Evolutionary conservation across 2,329 filamentous ascomycete species (phyloP).

Genomic region (Lecanicillium sp.): DNA sequence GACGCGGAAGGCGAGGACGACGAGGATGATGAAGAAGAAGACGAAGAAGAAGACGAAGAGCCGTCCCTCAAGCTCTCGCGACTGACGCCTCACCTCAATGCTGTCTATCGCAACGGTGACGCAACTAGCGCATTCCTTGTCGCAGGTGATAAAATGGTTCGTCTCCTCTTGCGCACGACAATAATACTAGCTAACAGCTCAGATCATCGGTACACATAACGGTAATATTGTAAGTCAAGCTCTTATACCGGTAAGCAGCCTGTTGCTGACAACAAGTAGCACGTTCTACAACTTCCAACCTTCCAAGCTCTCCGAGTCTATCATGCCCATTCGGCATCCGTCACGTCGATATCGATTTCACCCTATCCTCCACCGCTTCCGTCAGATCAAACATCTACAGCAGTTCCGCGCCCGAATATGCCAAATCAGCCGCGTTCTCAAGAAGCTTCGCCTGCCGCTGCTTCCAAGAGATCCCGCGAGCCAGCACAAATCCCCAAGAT

Average conservation of each 20-base stretch:
- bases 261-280: slow-evolving; percentile 45
- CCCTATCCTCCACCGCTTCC: slow-evolving; percentile 62
- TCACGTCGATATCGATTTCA: slow-evolving; percentile 85
- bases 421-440: slow-evolving; percentile 24
- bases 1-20: slow-evolving; percentile 43
- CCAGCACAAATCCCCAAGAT: slow-evolving; percentile 58
- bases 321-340: slow-evolving; percentile 85
- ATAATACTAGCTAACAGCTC: slow-evolving; percentile 28
- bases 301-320: slow-evolving; percentile 81
- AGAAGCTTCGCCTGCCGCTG: slow-evolving; percentile 41
- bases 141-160: slow-evolving; percentile 93
- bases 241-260: not conserved
- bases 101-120: slow-evolving; percentile 90
- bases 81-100: slow-evolving; percentile 70
- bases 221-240: slow-evolving; percentile 74
- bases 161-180: no score
- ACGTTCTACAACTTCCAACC: slow-evolving; percentile 77
- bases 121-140: slow-evolving; percentile 87
- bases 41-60: slow-evolving; percentile 86
- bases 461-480: slow-evolving; percentile 47
- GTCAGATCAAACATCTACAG: slow-evolving; percentile 32
- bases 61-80: slow-evolving; percentile 90
- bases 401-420: slow-evolving; percentile 22
- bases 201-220: slow-evolving; percentile 93
- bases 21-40: slow-evolving; percentile 61